Evolutionary conservation across 306 rosid species (phyloP), one percentile per base, ranked within the genome.

Genomic region (Sicyos baderoa): DNA sequence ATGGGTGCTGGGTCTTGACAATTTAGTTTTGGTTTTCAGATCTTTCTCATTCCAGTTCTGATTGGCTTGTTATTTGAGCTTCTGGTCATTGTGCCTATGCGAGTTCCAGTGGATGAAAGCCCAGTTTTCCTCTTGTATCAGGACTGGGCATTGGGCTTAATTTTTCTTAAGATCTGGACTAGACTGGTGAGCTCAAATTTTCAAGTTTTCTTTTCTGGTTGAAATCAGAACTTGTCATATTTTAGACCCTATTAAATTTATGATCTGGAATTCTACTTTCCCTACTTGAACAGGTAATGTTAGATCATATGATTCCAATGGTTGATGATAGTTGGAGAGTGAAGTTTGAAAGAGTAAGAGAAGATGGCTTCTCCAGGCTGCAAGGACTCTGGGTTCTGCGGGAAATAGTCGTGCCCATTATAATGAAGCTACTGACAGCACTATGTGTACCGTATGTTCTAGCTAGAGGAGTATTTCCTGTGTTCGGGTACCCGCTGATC

Each of bases 51-150:
- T 77, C 99, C 99, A 0, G 95, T 93, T 70, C 79, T 93, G 53
- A 93, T 93, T 56, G 99, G 99, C 68, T 83, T 93, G 60, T 97
- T 93, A 45, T 93, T 93, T 86, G 99, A 93, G 87, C 99, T 93
- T 86, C 69, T 93, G 87, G 99, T 93, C 70, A 90, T 93, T 57
- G 97, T 93, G 68, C 99, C 99, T 9, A 85, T 93, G 97, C 87
- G 99, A 72, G 99, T 93, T 65, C 99, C 97, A 0, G 99, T 93
- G 74, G 99, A 93, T 84, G 99, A 93, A 76, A 93, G 97, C 84
- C 99, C 99, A 50, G 97, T 93, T 72, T 93, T 93, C 80, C 95
- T 93, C 72, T 83, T 93, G 72, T 93, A 93, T 79, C 99, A 93
- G 74, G 99, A 93, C 78, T 93, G 99, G 99, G 99, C 99, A 68